Percentiles rank a stretch among this genome's conserved stretches.
These are phyloP conservation scores for Saturnispora kantuleensis DNA, from an alignment of 805 yeast species.

Conservation along the genomic window DNA sequence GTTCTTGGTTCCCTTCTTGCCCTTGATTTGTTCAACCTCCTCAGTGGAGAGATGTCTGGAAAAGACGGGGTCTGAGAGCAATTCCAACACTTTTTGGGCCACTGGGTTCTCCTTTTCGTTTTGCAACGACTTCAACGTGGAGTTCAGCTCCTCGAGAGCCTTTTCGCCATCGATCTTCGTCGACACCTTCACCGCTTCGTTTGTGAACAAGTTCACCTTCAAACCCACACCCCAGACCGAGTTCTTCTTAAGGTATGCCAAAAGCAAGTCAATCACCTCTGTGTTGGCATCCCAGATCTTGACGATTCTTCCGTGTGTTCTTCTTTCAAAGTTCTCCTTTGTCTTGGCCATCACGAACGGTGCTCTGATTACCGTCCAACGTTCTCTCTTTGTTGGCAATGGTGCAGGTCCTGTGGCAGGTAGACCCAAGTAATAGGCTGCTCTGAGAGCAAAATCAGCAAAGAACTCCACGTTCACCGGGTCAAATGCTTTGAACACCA, in stretches of 20 bases:
- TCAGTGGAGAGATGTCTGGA: conserved; percentile 36
- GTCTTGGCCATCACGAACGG: conserved; percentile 93
- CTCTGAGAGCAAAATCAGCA: conserved; percentile 79
- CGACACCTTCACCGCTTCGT: conserved; percentile 38
- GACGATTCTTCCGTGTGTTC: conserved; percentile 66
- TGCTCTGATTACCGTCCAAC: conserved; percentile 88
- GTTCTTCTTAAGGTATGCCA: conserved; percentile 69
- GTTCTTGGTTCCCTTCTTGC: not conserved
- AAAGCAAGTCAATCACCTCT: conserved; percentile 73
- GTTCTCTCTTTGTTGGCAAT: conserved; percentile 60
- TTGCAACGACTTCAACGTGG: conserved; percentile 18
- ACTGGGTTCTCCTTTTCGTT: conserved; percentile 31
- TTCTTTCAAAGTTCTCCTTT: conserved; percentile 88
- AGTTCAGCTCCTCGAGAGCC: conserved; percentile 16
- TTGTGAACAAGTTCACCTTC: conserved; percentile 55
- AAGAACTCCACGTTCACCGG: conserved; percentile 62
- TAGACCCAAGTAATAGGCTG: conserved; percentile 82
- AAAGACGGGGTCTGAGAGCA: conserved; percentile 64
- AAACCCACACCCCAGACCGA: conserved; percentile 76
- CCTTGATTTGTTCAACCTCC: conserved; percentile 16
- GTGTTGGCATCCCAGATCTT: conserved; percentile 78
- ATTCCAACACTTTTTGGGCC: conserved; percentile 57
- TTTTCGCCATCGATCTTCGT: conserved; percentile 27
- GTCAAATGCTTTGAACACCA: conserved; percentile 65
- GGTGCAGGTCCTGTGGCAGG: conserved; percentile 73